Evolutionary conservation across 1,284 basidiomycete species (phyloP).

Genomic region (Vanrija sp.): DNA sequence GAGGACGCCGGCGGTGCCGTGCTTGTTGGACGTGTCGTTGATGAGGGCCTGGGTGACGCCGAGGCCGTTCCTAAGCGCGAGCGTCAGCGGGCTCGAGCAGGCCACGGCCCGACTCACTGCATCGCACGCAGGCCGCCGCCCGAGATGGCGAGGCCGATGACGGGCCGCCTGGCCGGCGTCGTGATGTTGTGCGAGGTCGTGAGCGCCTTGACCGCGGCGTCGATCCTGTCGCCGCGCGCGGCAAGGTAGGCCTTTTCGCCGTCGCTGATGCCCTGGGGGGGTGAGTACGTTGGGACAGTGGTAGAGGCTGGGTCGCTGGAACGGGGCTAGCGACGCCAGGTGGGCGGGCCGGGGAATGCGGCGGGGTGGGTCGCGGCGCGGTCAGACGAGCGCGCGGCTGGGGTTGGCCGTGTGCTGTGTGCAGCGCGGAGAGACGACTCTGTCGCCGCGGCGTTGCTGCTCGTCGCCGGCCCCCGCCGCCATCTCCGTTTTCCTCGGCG

Average conservation of each 20-base stretch:
- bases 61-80: constrained; percentile 7
- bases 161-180: constrained; percentile 41
- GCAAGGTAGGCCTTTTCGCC: constrained; percentile 35
- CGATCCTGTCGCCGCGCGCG: constrained; percentile 22
- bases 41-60: constrained; percentile 8
- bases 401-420: too few relatives aligned
- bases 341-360: too few relatives aligned
- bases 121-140: constrained; percentile 53
- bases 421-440: too few relatives aligned
- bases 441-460: too few relatives aligned
- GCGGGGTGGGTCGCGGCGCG: too few relatives aligned
- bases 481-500: background rate
- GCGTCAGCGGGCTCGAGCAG: background rate
- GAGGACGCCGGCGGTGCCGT: constrained; percentile 37
- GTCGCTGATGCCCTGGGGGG: constrained; percentile 23
- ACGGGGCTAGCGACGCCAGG: too few relatives aligned
- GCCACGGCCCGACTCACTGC: constrained; percentile 30
- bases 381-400: too few relatives aligned
- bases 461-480: too few relatives aligned
- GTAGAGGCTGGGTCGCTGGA: background rate
- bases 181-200: constrained; percentile 18
- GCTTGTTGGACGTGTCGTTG: background rate
- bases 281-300: background rate
- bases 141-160: constrained; percentile 48
- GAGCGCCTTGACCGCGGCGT: constrained; percentile 25